Conservation (phyloP, 2,329 filamentous ascomycete species). For the Xylaria sp. region DNA sequence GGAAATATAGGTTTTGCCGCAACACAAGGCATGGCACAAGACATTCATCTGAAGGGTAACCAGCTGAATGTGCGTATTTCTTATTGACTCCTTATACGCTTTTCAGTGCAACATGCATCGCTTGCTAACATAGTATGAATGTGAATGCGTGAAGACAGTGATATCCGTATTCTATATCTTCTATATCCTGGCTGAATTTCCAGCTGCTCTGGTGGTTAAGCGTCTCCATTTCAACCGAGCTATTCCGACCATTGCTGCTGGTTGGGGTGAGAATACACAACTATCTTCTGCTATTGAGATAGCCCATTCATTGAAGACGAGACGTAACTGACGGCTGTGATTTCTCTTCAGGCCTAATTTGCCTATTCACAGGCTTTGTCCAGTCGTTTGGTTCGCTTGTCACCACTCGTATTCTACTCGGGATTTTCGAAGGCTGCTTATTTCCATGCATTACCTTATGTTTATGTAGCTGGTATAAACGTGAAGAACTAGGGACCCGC, state of each 20-base stretch:
- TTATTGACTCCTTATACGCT: background rate
- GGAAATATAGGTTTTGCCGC: conserved; percentile 47
- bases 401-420: conserved; percentile 45
- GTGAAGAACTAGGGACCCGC: conserved; percentile 47
- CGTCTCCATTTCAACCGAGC: conserved; percentile 45
- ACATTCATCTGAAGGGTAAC: conserved; percentile 40
- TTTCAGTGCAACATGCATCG: background rate
- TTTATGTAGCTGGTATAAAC: conserved; percentile 49
- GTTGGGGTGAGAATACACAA: conserved; percentile 40
- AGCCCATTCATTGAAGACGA: background rate
- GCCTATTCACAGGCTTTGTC: conserved; percentile 46
- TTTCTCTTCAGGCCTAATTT: conserved; percentile 37
- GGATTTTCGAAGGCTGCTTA: conserved; percentile 48
- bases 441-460: conserved; percentile 48
- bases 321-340: background rate
- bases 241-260: conserved; percentile 41
- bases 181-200: conserved; percentile 46
- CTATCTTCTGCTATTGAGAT: background rate
- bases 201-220: conserved; percentile 43
- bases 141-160: conserved; percentile 35
- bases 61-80: conserved; percentile 37
- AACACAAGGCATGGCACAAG: conserved; percentile 43
- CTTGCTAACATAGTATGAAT: background rate
- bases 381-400: conserved; percentile 44
- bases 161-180: conserved; percentile 45